Percentiles rank a stretch among this genome's conserved stretches.
phyloP scores from a whole-genome alignment of 1,284 basidiomycete species.

The Trichosporon sp. region DNA sequence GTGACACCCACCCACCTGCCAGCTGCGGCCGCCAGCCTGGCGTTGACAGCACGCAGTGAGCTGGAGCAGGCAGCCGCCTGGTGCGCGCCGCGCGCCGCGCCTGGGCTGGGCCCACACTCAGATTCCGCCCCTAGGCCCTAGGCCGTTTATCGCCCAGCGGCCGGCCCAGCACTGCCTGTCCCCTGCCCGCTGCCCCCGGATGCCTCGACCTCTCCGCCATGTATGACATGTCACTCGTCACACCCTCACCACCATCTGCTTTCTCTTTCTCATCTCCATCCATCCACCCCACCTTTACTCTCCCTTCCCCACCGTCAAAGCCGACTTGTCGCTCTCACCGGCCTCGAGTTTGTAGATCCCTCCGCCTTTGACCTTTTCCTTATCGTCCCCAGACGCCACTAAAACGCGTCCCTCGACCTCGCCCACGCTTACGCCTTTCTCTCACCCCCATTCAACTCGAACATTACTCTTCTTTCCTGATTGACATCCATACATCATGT shows the following conservation, averaged over 20 bases:
- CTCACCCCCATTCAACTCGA: not conserved
- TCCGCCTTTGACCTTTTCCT: not conserved
- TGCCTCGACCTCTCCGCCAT: not conserved
- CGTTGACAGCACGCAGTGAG: not conserved
- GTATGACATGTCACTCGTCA: slow-evolving; percentile 6
- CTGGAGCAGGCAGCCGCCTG: too few species aligned
- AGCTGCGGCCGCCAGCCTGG: not conserved
- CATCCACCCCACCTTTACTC: not conserved
- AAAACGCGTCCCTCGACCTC: not conserved
- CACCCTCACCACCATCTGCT: not conserved
- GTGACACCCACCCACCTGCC: too few species aligned
- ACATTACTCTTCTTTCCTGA: not conserved
- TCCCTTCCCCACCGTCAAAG: not conserved
- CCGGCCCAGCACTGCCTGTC: not conserved
- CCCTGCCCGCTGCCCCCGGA: not conserved
- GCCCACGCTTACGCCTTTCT: not conserved
- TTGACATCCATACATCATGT: slow-evolving; percentile 37
- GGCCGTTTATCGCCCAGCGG: not conserved
- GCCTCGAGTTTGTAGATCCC: not conserved
- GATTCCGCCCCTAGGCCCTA: not conserved
- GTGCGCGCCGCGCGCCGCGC: too few species aligned
- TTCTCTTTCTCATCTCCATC: slow-evolving; percentile 2
- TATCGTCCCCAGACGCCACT: not conserved
- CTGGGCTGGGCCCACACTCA: not conserved
- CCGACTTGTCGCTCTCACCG: not conserved